Conservation (phyloP, 192 early-diverging fungal genomes). For the Podila clonocystis region DNA sequence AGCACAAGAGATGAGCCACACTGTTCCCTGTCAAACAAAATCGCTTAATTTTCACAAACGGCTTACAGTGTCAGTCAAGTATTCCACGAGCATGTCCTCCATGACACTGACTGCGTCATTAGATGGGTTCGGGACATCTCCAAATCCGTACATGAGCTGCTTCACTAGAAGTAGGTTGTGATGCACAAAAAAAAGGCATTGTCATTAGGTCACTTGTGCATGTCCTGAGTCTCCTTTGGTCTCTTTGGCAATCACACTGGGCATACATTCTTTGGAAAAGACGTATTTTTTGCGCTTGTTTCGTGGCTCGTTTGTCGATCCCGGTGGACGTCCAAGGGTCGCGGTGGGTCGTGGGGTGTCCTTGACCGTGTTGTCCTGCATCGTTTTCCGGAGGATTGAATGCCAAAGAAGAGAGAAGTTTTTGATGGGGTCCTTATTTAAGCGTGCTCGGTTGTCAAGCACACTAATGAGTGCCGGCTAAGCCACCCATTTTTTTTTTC, state of each 20-base stretch:
- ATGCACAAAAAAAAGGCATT: not conserved
- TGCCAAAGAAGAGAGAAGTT: no score
- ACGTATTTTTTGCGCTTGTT: constrained; percentile 51
- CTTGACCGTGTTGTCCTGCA: not conserved
- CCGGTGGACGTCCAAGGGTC: constrained; percentile 39
- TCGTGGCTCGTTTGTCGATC: constrained; percentile 45
- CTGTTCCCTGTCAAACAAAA: not conserved
- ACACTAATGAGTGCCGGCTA: not conserved
- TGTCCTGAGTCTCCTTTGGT: not conserved
- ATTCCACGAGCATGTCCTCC: constrained; percentile 84
- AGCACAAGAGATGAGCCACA: not conserved
- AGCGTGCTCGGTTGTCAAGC: no score
- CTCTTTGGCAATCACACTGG: not conserved
- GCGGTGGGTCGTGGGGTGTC: constrained; percentile 6
- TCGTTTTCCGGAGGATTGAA: not conserved
- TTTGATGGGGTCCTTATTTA: no score
- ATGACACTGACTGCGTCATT: constrained; percentile 82
- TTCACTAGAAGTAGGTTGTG: constrained; percentile 57
- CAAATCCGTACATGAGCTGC: constrained; percentile 88
- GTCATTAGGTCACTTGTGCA: no score
- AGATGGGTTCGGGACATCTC: constrained; percentile 80
- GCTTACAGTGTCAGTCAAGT: constrained; percentile 79
- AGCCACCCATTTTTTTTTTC: not conserved
- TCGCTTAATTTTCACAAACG: not conserved
- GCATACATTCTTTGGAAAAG: constrained; percentile 54